Base-by-base conservation (phyloP, 306 rosid species). In the Citrullus colocynthis region DNA sequence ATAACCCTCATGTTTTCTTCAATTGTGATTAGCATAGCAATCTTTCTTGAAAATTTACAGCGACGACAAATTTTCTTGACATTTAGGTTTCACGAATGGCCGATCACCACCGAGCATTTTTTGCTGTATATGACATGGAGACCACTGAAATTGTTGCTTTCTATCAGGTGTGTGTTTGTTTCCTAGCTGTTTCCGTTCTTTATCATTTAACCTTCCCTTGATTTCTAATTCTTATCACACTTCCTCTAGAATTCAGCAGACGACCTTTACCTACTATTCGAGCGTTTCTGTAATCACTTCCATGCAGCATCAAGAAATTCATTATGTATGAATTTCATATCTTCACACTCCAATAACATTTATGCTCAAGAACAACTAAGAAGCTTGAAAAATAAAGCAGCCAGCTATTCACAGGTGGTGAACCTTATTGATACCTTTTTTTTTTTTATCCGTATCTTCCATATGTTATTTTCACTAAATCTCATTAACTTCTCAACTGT, bases 61-160 rank as follows among this genome's bases (percentile, higher is more conserved):
- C 48, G 52, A 37, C 5, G 65, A 61, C 83, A 24, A 72, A 85
- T 74, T 75, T 58, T 34, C 67, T 32, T 78, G 79, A 41, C 54
- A 85, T 82, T 84, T 88, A 95, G 97, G 91, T 90, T 75, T 85
- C 91, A 55, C 87, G 97, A 85, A 86, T 82, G 83, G 85, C 89
- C 17, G 99, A 95, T 86, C 88, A 89, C 34, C 93, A 92, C 54
- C 87, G 88, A 24, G 92, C 93, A 48, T 95, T 95, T 83, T 90
- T 90, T 71, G 93, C 97, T 67, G 90, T 95, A 64, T 95, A 95
- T 86, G 86, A 92, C 90, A 95, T 95, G 99, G 99, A 90, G 88
- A 90, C 99, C 30, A 92, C 99, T 64, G 97, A 90, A 88, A 90
- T 95, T 71, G 84, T 90, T 77, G 91, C 99, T 65, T 95, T 95